Evolutionary conservation across 2,329 filamentous ascomycete genomes (phyloP), one percentile per base, ranked within the genome.

Genomic region (Coniochaeta ligniaria): DNA sequence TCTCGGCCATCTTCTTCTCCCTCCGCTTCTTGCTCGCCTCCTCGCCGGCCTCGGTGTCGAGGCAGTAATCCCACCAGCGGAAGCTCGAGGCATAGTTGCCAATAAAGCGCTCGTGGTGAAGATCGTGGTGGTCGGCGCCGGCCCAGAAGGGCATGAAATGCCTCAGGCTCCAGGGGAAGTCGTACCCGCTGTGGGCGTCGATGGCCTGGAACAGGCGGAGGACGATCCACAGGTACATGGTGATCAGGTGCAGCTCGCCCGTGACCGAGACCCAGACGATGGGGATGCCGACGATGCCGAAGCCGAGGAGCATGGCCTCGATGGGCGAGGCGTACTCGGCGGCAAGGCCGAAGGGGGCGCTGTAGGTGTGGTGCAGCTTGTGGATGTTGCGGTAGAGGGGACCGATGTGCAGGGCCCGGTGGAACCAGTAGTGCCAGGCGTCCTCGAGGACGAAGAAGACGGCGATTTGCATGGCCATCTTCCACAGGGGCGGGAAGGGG

Each of bases 301-400:
- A 82, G 43, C 94, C 95, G 57, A 99, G 87, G 61, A 96, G 84
- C 90, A 97, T 96, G 67, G 94, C 92, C 78, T 99, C 95, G 68
- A 98, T 96, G 0, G 95, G 95, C 50, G 94, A 97, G 7, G 95
- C 95, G 76, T 99, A 99, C 78, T 99, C 95, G 61, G 95, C 94
- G 22, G 95, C 94, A 59, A 99, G 83, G 67, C 95, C 95, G 72
- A 99, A 99, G 20, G 95, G 95, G 14, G 95, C 95, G 41, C 92
- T 96, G 81, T 99, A 99, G 71, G 95, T 94, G 81, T 99, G 95
- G 80, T 99, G 95, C 69, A 99, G 93, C 82, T 99, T 99, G 85
- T 99, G 95, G 70, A 99, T 91, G 71, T 88, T 85, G 81, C 92
- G 96, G 86, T 99, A 99, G 6, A 99, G 87, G 43, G 92, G 91